Evolutionary conservation across 2,329 filamentous ascomycete genomes (phyloP).

Genomic region (Sporothrix phasma): DNA sequence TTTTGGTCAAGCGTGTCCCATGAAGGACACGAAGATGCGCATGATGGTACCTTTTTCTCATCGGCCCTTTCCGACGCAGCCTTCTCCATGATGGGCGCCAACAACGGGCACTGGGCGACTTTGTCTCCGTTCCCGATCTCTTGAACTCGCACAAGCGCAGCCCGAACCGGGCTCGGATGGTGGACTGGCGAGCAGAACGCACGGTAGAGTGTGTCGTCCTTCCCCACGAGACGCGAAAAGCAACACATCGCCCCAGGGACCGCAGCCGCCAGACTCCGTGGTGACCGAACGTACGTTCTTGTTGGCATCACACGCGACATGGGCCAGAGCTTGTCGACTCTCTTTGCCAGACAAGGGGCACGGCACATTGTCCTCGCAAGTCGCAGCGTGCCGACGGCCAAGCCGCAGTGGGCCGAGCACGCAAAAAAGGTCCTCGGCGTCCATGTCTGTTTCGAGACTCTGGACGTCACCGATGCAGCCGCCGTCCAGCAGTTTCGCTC

Average conservation of each 20-base stretch:
- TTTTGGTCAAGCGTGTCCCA: neutral
- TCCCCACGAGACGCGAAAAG: neutral
- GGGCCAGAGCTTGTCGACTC: constrained; percentile 33
- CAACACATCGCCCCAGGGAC: neutral
- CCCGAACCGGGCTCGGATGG: constrained; percentile 21
- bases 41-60: neutral
- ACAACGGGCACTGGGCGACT: neutral
- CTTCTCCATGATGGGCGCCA: neutral
- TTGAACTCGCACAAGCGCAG: neutral
- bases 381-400: constrained; percentile 26
- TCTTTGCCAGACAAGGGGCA: constrained; percentile 31
- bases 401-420: constrained; percentile 27
- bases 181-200: constrained; percentile 33
- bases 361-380: constrained; percentile 32
- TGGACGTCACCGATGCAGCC: constrained; percentile 25
- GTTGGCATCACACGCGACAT: constrained; percentile 35
- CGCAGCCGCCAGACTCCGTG: constrained; percentile 21
- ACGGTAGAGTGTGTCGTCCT: constrained; percentile 21
- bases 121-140: neutral
- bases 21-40: too few species aligned
- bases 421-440: constrained; percentile 21
- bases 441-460: constrained; percentile 19
- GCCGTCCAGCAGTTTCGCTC: constrained; percentile 25
- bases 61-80: too few species aligned
- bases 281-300: constrained; percentile 31